phyloP scores from a whole-genome alignment of 208 protist genomes.

The Tritrichomonas foetus region DNA sequence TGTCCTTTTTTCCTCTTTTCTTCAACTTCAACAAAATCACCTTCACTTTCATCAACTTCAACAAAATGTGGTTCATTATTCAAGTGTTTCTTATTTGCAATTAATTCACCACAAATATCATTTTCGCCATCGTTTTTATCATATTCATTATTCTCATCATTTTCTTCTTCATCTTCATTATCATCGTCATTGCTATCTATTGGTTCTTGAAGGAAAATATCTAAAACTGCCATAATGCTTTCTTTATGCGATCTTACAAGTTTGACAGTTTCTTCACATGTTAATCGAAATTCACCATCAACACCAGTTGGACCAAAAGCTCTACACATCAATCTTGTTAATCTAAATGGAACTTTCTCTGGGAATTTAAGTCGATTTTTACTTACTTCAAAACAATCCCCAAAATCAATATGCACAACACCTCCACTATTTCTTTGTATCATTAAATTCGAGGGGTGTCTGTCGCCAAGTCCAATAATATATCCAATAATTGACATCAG shows the following conservation, averaged over 20 bases:
- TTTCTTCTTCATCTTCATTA: background rate
- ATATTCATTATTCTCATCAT: conserved; percentile 64
- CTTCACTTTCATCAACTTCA: background rate
- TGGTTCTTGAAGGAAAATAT: conserved; percentile 53
- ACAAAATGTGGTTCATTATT: no score
- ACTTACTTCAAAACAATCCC: conserved; percentile 87
- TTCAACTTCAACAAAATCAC: background rate
- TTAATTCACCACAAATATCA: conserved; percentile 78
- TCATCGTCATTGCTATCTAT: background rate
- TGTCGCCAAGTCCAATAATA: background rate
- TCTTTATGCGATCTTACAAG: conserved; percentile 25
- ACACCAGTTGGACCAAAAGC: conserved; percentile 79
- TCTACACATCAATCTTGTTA: conserved; percentile 87
- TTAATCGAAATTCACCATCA: conserved; percentile 77
- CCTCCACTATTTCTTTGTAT: conserved; percentile 63
- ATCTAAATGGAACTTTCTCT: conserved; percentile 87
- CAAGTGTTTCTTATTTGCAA: conserved; percentile 81
- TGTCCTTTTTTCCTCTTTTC: conserved; percentile 73
- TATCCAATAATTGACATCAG: background rate
- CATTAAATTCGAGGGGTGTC: conserved; percentile 54
- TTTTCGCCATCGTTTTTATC: conserved; percentile 83
- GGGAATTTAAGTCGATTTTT: conserved; percentile 75
- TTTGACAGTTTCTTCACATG: conserved; percentile 72
- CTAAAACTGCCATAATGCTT: conserved; percentile 43
- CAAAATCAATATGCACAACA: conserved; percentile 77